phyloP scores from a whole-genome alignment of 257 asterid species.

The Fraxinus quadrangulata region DNA sequence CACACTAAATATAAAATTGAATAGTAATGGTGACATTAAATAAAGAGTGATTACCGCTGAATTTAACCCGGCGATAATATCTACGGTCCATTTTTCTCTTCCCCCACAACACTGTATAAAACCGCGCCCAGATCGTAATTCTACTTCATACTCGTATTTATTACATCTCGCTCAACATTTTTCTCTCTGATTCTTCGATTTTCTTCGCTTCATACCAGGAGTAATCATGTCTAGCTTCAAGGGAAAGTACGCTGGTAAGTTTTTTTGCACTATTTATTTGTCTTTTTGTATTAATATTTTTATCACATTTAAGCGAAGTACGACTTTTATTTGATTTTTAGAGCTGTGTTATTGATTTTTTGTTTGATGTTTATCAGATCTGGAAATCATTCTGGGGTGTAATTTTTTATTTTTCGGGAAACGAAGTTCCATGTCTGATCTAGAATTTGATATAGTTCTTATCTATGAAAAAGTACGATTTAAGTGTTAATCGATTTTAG shows the following conservation, averaged over 20 bases:
- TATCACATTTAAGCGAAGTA: not conserved
- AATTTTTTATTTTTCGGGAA: not conserved
- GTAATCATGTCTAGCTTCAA: conserved; percentile 31
- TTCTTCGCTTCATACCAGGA: not conserved
- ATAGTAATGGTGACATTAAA: too few relatives aligned
- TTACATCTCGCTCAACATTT: not conserved
- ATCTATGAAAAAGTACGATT: not conserved
- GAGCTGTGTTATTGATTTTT: not conserved
- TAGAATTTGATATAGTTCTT: not conserved
- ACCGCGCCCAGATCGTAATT: not conserved
- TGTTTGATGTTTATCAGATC: not conserved
- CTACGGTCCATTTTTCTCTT: not conserved
- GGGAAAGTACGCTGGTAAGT: conserved; percentile 30
- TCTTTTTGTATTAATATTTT: not conserved
- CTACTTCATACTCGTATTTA: not conserved
- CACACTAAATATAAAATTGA: too few relatives aligned
- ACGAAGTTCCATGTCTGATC: not conserved
- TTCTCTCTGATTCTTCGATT: not conserved
- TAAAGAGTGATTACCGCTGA: too few relatives aligned
- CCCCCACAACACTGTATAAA: not conserved
- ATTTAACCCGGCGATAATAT: too few relatives aligned
- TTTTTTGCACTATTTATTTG: not conserved
- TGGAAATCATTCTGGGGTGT: not conserved
- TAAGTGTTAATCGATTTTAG: too few relatives aligned
- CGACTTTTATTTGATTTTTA: not conserved